Evolutionary conservation across 2,329 filamentous ascomycete genomes (phyloP).

Genomic region (Diplodia corticola): DNA sequence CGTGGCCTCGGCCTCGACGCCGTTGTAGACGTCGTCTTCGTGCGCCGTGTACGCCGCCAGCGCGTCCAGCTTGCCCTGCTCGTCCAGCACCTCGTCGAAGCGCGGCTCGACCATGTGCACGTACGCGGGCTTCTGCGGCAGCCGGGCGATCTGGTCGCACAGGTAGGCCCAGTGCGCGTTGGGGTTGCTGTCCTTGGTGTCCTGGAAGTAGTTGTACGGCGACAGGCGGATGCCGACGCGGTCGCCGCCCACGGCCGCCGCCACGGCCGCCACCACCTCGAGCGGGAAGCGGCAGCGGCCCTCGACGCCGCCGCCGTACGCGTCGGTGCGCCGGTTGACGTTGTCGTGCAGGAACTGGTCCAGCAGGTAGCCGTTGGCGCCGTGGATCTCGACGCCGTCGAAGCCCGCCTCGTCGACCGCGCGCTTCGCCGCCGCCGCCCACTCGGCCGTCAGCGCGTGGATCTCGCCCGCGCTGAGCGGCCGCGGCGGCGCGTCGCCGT

Average conservation of each 20-base stretch:
- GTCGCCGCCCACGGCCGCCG: slow-evolving; percentile 28
- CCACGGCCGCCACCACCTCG: slow-evolving; percentile 34
- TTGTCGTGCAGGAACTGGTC: slow-evolving; percentile 63
- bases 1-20: slow-evolving; percentile 33
- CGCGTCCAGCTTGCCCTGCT: slow-evolving; percentile 41
- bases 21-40: slow-evolving; percentile 24
- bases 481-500: slow-evolving; percentile 33
- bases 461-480: slow-evolving; percentile 44
- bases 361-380: slow-evolving; percentile 60
- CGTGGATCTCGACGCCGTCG: slow-evolving; percentile 44
- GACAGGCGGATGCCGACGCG: slow-evolving; percentile 29
- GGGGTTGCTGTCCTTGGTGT: slow-evolving; percentile 48
- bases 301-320: slow-evolving; percentile 36
- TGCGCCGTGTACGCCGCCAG: slow-evolving; percentile 38
- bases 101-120: slow-evolving; percentile 43
- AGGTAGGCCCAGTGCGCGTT: slow-evolving; percentile 49
- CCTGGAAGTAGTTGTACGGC: slow-evolving; percentile 41
- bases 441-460: slow-evolving; percentile 40
- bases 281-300: slow-evolving; percentile 37
- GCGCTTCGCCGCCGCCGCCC: slow-evolving; percentile 41
- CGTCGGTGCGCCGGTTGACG: slow-evolving; percentile 33
- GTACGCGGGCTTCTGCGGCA: slow-evolving; percentile 34
- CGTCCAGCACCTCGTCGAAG: slow-evolving; percentile 40
- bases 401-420: slow-evolving; percentile 38
- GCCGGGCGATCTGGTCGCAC: slow-evolving; percentile 42